Percentiles rank a stretch among this genome's conserved stretches.
phyloP scores from a whole-genome alignment of 768 basidiomycete species.

The Auriscalpium vulgare region DNA sequence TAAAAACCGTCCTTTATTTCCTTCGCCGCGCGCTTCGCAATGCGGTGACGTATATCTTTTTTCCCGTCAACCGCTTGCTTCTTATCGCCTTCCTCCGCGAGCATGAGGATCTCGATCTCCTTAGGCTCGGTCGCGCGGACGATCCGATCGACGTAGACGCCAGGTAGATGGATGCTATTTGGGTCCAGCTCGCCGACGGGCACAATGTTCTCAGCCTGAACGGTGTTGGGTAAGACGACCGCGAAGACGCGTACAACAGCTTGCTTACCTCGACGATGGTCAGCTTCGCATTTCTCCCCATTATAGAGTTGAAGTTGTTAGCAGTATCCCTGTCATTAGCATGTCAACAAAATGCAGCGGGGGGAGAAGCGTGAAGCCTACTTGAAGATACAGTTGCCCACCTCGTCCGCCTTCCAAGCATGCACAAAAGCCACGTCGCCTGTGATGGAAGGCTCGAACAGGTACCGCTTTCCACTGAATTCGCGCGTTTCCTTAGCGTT shows the following conservation, averaged over 20 bases:
- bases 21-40: constrained; percentile 78
- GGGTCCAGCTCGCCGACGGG: constrained; percentile 69
- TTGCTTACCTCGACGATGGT: constrained; percentile 75
- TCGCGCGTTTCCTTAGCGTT: constrained; percentile 66
- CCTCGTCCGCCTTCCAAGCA: constrained; percentile 87
- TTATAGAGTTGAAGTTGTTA: constrained; percentile 78
- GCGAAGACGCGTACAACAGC: neutral
- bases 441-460: constrained; percentile 73
- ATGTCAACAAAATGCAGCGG: neutral
- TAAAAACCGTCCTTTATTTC: constrained; percentile 82
- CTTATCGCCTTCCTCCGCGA: constrained; percentile 19
- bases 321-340: constrained; percentile 53
- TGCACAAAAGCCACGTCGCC: constrained; percentile 80
- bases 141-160: constrained; percentile 82
- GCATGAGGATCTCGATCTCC: constrained; percentile 65
- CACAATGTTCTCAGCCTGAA: constrained; percentile 68
- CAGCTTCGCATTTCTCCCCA: constrained; percentile 82
- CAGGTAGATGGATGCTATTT: constrained; percentile 71
- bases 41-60: constrained; percentile 40
- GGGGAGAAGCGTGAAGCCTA: constrained; percentile 21
- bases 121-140: constrained; percentile 69
- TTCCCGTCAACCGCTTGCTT: constrained; percentile 16
- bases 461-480: constrained; percentile 66
- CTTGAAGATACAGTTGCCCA: constrained; percentile 86
- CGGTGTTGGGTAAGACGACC: neutral